These are phyloP conservation scores for Melampsora occidentalis DNA, from an alignment of 1,284 basidiomycete species.

Conservation along the genomic window DNA sequence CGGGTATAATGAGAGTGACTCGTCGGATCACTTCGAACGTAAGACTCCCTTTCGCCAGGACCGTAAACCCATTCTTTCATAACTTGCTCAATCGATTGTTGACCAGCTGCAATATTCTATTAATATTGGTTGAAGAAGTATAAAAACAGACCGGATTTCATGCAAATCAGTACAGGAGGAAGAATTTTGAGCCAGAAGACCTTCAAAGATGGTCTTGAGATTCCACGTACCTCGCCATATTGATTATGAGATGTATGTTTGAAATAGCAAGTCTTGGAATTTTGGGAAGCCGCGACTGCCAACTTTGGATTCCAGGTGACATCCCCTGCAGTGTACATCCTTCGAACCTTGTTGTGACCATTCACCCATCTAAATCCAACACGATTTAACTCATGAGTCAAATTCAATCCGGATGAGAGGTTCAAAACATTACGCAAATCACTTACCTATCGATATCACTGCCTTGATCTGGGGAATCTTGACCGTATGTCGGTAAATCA, in stretches of 20 bases:
- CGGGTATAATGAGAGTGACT: slow-evolving; percentile 29
- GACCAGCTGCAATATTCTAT: slow-evolving; percentile 37
- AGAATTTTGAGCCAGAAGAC: no score
- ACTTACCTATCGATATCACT: no score
- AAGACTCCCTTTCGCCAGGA: slow-evolving; percentile 23
- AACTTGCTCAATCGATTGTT: slow-evolving; percentile 13
- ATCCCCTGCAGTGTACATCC: slow-evolving; percentile 7
- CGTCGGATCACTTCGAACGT: neutral
- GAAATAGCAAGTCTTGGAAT: slow-evolving; percentile 20
- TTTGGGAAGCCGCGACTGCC: neutral
- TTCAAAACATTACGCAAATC: no score
- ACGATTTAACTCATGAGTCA: no score
- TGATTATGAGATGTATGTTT: slow-evolving; percentile 29
- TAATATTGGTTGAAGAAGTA: neutral
- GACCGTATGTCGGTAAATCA: no score
- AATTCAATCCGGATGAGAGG: no score
- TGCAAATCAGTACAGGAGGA: no score
- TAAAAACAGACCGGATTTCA: neutral
- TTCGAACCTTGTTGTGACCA: slow-evolving; percentile 18
- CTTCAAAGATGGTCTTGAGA: neutral
- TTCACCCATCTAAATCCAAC: slow-evolving; percentile 16
- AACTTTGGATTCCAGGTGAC: slow-evolving; percentile 19
- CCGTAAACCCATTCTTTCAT: slow-evolving; percentile 33
- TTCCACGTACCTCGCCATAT: slow-evolving; percentile 31
- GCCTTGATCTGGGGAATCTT: no score